Evolutionary conservation across 2,329 filamentous ascomycete species (phyloP), one percentile per base, ranked within the genome.

Genomic region (Microsporum canis): DNA sequence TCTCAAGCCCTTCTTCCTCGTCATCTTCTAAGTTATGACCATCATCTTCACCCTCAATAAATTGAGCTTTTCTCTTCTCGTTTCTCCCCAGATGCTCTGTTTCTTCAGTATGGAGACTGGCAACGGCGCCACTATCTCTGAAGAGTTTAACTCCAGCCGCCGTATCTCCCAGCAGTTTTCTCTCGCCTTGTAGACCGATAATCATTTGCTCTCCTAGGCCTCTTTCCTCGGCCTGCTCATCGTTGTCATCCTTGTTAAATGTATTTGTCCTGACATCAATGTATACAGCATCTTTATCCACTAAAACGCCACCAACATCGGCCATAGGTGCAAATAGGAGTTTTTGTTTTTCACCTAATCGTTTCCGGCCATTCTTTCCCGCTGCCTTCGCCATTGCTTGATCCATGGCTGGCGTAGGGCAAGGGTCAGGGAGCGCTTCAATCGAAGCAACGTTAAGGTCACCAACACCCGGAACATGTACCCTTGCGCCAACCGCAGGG

Each of bases 141-240:
- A 99, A 99, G 1, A 99, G 81, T 70, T 90, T 86, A 7, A 99
- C 84, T 43, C 91, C 91, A 56, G 87, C 82, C 36, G 91, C 88
- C 8, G 84, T 89, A 70, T 95, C 84, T 62, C 92, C 94, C 0
- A 97, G 82, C 8, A 96, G 76, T 66, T 82, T 86, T 60, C 91
- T 82, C 73, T 94, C 90, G 23, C 84, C 85, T 70, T 99, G 94
- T 3, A 99, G 79, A 29, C 87, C 88, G 45, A 99, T 86, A 65
- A 99, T 94, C 74, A 99, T 84, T 73, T 96, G 91, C 72, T 99
- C 94, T 45, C 94, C 94, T 60, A 97, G 81, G n/a, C 94, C 94
- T 53, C 89, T 84, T 67, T 96, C 88, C 34, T 82, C 82, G 8
- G 84, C 77, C 12, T 79, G 79, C 3, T 81, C 79, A 0, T 74